Conservation (phyloP, 169 alveolate species). For the Miamiensis avidus region DNA sequence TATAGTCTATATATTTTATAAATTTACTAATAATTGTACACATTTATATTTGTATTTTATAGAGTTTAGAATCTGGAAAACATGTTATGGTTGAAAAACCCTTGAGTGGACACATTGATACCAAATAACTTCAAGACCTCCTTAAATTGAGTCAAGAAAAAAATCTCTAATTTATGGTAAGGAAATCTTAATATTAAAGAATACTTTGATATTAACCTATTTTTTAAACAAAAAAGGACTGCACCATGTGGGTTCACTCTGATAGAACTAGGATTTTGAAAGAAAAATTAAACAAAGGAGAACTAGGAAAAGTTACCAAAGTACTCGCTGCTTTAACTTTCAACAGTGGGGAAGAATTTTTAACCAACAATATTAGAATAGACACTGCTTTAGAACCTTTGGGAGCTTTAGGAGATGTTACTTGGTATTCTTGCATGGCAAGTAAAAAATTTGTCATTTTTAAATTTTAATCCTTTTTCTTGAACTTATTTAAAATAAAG, state of each 20-base stretch:
- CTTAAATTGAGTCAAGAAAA: conserved; percentile 12
- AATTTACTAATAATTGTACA: no score
- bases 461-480: no score
- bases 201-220: no score
- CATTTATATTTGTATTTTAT: no score
- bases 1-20: no score
- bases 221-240: neutral
- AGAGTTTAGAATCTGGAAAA: conserved; percentile 35
- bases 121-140: conserved; percentile 1
- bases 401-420: conserved; percentile 39
- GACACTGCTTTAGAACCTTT: conserved; percentile 28
- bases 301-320: conserved; percentile 16
- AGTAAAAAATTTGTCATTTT: neutral
- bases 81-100: conserved; percentile 60
- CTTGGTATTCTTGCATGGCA: conserved; percentile 41
- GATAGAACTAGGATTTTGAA: conserved; percentile 13
- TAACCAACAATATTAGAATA: conserved; percentile 37
- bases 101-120: conserved; percentile 26
- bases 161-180: conserved; percentile 20
- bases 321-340: conserved; percentile 36
- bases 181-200: neutral
- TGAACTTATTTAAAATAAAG: no score
- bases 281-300: neutral
- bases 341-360: conserved; percentile 21
- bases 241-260: conserved; percentile 47